Base-by-base conservation (phyloP, 2,329 filamentous ascomycete genomes). In the Aschersonia sp. region DNA sequence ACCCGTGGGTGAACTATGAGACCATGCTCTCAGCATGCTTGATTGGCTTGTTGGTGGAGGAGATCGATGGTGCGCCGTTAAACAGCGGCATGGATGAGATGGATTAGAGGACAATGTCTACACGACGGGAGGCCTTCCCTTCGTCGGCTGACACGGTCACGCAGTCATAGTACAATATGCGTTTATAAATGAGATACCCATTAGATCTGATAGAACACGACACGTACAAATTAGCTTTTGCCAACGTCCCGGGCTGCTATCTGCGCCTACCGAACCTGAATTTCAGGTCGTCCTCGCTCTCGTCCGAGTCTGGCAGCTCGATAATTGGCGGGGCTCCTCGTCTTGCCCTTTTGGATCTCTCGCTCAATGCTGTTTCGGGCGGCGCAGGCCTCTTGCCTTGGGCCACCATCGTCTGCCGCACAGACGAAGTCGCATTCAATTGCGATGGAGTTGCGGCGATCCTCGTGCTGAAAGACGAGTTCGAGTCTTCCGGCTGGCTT, bases 1-100 rank as follows among this genome's bases (percentile, higher is more conserved):
- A 85, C 59, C 77, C 80, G 2, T 85, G 81, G 81, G 81, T 85
- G 30, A 85, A 84, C 61, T 83, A 80, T 58, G 80, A 84, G 65
- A 77, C 77, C 3, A 85, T 85, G 81, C 60, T 85, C 50, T 65
- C 72, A 31, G 72, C 72, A 4, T 84, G 80, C 58, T 61, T 84
- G 51, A 65, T 85, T 12, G 81, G 81, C 1, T 66, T 84, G 46
- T 63, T 80, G 48, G 79, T 84, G 5, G 73, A 75, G 0, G 81
- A 84, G 57, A 58, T 60, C 0, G 60, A 59, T 73, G 59, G 40
- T 59, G 65, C 46, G 2, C 40, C 43, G 31, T 63, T 58, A 5
- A 58, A 59, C 43, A 68, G 61, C 20, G 61, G 63, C 30, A 77
- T 80, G 74, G 77, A 81, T 38, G 67, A 74, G 55, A 80, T 82